Conservation (phyloP, 2,329 filamentous ascomycete species). For the Clathrospora elynae region DNA sequence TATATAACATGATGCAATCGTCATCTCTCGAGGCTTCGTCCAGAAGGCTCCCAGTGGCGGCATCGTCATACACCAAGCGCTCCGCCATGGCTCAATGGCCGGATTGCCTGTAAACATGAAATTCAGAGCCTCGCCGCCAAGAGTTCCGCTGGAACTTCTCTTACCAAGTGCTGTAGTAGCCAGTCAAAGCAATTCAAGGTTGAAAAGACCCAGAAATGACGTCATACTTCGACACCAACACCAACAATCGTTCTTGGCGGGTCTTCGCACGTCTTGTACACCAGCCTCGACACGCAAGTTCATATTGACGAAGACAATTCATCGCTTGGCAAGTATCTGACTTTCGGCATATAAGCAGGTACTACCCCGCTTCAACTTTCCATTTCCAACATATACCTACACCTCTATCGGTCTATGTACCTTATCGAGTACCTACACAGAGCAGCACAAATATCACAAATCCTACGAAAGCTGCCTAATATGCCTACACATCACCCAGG, state of each 20-base stretch:
- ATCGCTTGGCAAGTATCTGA: constrained; percentile 11
- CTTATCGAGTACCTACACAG: constrained; percentile 24
- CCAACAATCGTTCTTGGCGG: constrained; percentile 13
- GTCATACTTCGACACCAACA: constrained; percentile 21
- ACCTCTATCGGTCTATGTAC: too few species aligned
- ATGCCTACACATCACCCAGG: constrained; percentile 28
- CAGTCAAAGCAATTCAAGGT: constrained; percentile 5
- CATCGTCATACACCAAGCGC: constrained; percentile 23
- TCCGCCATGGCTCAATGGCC: constrained; percentile 18
- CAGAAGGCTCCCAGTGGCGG: constrained; percentile 18
- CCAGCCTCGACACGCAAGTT: constrained; percentile 17
- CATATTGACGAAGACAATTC: constrained; percentile 5
- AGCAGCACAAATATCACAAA: constrained; percentile 19
- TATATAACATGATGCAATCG: too few species aligned
- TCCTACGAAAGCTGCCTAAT: constrained; percentile 17
- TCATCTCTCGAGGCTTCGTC: too few species aligned
- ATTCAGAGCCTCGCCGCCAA: constrained; percentile 7
- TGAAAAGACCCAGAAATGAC: constrained; percentile 9
- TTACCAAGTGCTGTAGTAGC: constrained; percentile 10
- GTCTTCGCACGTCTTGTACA: constrained; percentile 13
- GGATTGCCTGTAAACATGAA: constrained; percentile 3
- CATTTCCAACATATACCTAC: too few species aligned
- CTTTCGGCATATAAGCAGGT: constrained; percentile 11
- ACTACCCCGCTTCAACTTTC: background rate
- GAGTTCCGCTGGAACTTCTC: constrained; percentile 14